Percentiles rank a stretch among this genome's conserved stretches.
phyloP scores from a whole-genome alignment of 495 filamentous ascomycete species.

The Aspergillus bridgeri region DNA sequence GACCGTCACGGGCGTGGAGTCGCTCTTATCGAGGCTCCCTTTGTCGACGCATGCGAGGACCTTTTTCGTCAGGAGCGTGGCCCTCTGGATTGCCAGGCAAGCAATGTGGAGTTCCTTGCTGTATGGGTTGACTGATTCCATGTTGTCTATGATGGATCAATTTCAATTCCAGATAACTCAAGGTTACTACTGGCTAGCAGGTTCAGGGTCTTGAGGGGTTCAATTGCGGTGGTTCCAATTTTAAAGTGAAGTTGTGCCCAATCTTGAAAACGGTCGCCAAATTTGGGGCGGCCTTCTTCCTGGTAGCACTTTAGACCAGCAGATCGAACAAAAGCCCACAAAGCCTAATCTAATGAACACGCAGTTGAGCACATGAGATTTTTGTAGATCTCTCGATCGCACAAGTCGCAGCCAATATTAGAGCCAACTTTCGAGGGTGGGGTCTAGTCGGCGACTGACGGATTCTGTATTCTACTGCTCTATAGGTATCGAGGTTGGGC shows the following conservation, averaged over 20 bases:
- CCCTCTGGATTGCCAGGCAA: conserved; percentile 51
- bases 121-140: conserved; percentile 29
- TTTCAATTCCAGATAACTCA: background rate
- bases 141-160: background rate
- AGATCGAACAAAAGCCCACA: background rate
- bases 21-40: conserved; percentile 52
- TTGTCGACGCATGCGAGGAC: conserved; percentile 47
- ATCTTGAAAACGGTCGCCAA: background rate
- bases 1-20: conserved; percentile 61
- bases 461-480: background rate
- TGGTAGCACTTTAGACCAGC: background rate
- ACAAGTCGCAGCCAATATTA: background rate
- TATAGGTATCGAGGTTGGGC: background rate
- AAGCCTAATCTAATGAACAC: background rate
- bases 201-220: background rate
- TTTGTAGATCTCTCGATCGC: background rate
- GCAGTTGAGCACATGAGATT: background rate
- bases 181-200: background rate
- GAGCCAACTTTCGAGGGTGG: background rate
- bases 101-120: conserved; percentile 48
- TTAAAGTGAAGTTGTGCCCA: background rate
- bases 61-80: conserved; percentile 49
- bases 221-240: too few species aligned
- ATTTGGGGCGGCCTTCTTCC: background rate
- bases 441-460: background rate